Conservation (phyloP, 148 eudicot species). For the Rhododendron simsii region DNA sequence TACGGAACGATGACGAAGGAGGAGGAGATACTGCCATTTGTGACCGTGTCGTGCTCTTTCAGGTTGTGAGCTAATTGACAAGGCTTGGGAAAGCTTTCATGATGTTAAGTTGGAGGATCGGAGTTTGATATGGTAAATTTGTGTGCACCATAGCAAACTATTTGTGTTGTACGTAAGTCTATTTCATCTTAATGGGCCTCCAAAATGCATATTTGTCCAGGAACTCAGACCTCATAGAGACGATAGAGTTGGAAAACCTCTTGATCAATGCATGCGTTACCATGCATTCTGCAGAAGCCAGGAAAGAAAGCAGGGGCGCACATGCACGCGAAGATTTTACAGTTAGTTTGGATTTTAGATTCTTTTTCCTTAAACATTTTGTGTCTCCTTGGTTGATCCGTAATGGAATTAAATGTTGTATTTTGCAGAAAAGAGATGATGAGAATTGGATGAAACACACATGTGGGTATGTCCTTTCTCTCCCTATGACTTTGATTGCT, state of each 20-base stretch:
- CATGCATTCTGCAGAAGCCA: conserved; percentile 99
- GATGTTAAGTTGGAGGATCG: conserved; percentile 89
- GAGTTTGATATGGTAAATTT: conserved; percentile 76
- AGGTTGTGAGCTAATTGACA: conserved; percentile 89
- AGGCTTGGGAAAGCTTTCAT: conserved; percentile 91
- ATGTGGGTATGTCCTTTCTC: conserved; percentile 50
- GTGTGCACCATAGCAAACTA: neutral
- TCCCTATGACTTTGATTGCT: neutral
- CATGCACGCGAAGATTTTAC: conserved; percentile 92
- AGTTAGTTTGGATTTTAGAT: conserved; percentile 42
- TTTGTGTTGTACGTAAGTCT: neutral
- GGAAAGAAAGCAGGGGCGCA: conserved; percentile 98
- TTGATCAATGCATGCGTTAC: conserved; percentile 93
- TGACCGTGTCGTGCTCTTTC: conserved; percentile 14
- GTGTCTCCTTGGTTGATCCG: neutral
- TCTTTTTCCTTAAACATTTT: neutral
- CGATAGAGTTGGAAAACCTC: conserved; percentile 91
- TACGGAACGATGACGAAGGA: neutral
- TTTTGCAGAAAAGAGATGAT: conserved; percentile 84
- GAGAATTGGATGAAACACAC: conserved; percentile 94
- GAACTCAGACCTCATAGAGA: conserved; percentile 96
- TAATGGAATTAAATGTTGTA: conserved; percentile 16
- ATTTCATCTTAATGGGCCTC: neutral
- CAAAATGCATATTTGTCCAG: conserved; percentile 27
- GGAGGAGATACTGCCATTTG: too few species aligned